Percentiles rank a stretch among this genome's conserved stretches.
Conservation (phyloP, 2,329 filamentous ascomycete species). For the Cordyceps militaris region DNA sequence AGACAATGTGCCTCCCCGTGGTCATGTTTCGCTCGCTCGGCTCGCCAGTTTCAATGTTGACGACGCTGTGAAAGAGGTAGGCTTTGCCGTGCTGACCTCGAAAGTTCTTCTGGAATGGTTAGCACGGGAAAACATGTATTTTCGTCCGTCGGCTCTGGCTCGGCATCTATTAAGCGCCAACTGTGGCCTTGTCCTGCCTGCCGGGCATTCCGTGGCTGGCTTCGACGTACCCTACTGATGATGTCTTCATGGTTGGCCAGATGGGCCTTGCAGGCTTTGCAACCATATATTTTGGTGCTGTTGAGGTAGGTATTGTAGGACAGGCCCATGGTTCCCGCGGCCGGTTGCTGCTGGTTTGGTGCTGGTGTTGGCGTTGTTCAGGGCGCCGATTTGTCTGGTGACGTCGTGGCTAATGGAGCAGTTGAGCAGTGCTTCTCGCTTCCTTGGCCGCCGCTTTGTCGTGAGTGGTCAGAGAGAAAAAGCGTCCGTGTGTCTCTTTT, state of each 20-base stretch:
- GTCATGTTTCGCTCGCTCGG: conserved; percentile 97
- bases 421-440: neutral
- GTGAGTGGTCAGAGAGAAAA: neutral
- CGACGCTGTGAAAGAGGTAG: conserved; percentile 89
- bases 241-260: conserved; percentile 94
- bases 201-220: neutral
- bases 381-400: neutral
- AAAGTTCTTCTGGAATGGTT: conserved; percentile 65
- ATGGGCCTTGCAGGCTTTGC: conserved; percentile 92
- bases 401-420: neutral
- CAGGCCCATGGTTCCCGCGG: conserved; percentile 63
- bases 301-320: conserved; percentile 88
- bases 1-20: conserved; percentile 86
- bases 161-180: neutral
- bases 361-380: neutral
- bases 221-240: conserved; percentile 69
- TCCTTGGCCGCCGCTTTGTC: neutral
- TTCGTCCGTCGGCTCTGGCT: neutral
- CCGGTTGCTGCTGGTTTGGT: neutral
- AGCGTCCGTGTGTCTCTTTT: neutral
- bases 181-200: neutral
- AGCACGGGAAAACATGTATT: neutral
- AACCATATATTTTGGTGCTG: conserved; percentile 82
- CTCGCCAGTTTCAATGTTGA: conserved; percentile 79
- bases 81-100: conserved; percentile 97